Evolutionary conservation across 352 stramenopile genomes (phyloP), one percentile per base, ranked within the genome.

Genomic region (Pseudoperonospora humuli): DNA sequence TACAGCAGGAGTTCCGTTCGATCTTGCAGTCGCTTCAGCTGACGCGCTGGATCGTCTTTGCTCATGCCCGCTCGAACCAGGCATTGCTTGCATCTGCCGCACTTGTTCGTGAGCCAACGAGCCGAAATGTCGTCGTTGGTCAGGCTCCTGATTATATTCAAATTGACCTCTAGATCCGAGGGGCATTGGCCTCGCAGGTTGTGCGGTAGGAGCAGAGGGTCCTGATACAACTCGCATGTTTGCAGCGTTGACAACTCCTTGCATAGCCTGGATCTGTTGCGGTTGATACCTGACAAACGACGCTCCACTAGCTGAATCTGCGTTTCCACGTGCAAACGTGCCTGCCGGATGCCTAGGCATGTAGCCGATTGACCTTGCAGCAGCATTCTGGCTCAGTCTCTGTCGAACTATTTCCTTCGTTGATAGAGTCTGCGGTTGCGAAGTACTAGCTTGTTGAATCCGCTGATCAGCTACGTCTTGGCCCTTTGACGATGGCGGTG

Each of bases 391-490:
- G n/a, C 11, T 28, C 24, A 64, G 3, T 39, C 49, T 28, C 40
- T 56, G 51, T 17, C 44, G 28, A 14, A 62, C 19, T 32, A 52
- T 35, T 17, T 54, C 50, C 32, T 38, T 56, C 15, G 24, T 50
- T 25, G 29, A 17, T 8, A 39, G 8, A 9, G n/a, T 26, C 8
- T 49, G 23, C 7, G 33, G 14, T 19, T 45, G 32, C 7, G 39
- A 33, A 29, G 31, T 41, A 36, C 20, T 39, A 10, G 34, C 20
- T 9, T 14, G 26, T 20, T 60, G 44, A 20, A 43, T 47, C 50
- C 43, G 61, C 36, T 51, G 45, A 21, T 38, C 49, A 20, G 36
- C 48, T 38, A 54, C 17, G 9, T 6, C 20, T 35, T 40, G 39
- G n/a, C 18, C 26, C 34, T 48, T 17, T 13, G 29, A 34, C 3